Percentiles rank a stretch among this genome's conserved stretches.
Evolutionary conservation across 78 protist genomes (phyloP).

Genomic region (Dictyostelium discoideum): dicty_2.7 NC_007088.5:221001-221500

Average conservation of each 20-base stretch:
- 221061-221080: slow-evolving; percentile 19
- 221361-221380: slow-evolving; percentile 75
- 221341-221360: slow-evolving; percentile 75
- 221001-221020: slow-evolving; percentile 59
- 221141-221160: slow-evolving; percentile 27
- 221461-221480: slow-evolving; percentile 26
- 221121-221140: slow-evolving; percentile 46
- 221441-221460: slow-evolving; percentile 62
- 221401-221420: slow-evolving; percentile 69
- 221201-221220: slow-evolving; percentile 53
- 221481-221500: not conserved
- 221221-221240: slow-evolving; percentile 30
- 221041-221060: slow-evolving; percentile 40
- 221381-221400: slow-evolving; percentile 82
- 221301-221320: slow-evolving; percentile 78
- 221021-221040: slow-evolving; percentile 40
- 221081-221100: slow-evolving; percentile 18
- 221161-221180: slow-evolving; percentile 63
- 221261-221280: slow-evolving; percentile 81
- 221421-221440: slow-evolving; percentile 85
- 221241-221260: not conserved
- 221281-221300: slow-evolving; percentile 61
- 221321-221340: slow-evolving; percentile 67
- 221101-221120: slow-evolving; percentile 39
- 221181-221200: slow-evolving; percentile 61